Base-by-base conservation (phyloP, 108 stramenopile genomes). In the Pseudonitzschia pungens region DNA sequence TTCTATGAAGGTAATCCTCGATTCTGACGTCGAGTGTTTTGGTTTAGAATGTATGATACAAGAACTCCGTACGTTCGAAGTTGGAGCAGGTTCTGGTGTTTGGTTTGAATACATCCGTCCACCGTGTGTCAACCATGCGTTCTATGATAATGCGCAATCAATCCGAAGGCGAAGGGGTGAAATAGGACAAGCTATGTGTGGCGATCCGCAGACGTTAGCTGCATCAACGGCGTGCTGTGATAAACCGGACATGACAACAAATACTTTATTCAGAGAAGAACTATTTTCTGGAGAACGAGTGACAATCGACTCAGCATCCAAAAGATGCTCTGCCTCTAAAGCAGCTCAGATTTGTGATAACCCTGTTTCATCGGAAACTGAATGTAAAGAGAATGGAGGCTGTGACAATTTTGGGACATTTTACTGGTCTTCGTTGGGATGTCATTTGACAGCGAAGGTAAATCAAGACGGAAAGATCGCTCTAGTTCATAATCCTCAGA, bases 81-180 rank as follows among this genome's bases (percentile, higher is more conserved):
- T 88, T 0, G 57, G 26, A n/a, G 71, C 59, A 10, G 45, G 45
- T 11, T 48, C 45, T 48, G 83, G 78, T 18, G 69, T 86, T 14
- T 73, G 77, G 68, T 92, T 80, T 56, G 91, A 92, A 70, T 92
- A 85, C 73, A 71, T 88, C 21, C 74, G 77, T 12, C 77, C 80
- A 15, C 73, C 86, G 8, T 89, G 88, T 81, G 87, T 88, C 4
- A 63, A 88, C 14, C 84, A 84, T 52, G 77, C 71, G 16, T 89
- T 89, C 58, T 87, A 73, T 44, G 63, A 60, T 21, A 76, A 87
- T 65, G 85, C 84, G 8, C 77, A 81, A 62, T 81, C 72, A 40
- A 74, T 88, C 9, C 57, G 82, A 8, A 42, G 67, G 16, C 48
- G 56, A 55, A 48, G 68, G 32, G 64, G 64, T 21, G 36, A 43